Evolutionary conservation across 495 filamentous ascomycete species (phyloP).

Genomic region (Aspergillus avenaceus): DNA sequence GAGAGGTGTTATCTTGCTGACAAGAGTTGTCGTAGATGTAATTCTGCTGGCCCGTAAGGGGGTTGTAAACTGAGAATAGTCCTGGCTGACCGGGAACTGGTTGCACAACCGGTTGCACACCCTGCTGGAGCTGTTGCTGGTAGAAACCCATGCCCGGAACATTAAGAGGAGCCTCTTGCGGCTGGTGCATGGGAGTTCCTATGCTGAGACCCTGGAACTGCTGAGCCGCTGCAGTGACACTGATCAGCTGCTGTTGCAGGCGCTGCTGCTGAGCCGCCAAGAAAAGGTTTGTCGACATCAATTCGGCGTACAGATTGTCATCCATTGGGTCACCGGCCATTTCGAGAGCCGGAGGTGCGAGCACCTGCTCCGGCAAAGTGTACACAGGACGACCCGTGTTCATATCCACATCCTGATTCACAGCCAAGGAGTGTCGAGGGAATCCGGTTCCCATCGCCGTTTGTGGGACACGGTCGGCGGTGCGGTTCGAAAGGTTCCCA

Average conservation of each 20-base stretch:
- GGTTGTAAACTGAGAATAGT: slow-evolving; percentile 79
- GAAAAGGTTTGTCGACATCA: slow-evolving; percentile 80
- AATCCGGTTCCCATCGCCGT: slow-evolving; percentile 60
- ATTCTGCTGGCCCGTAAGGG: slow-evolving; percentile 72
- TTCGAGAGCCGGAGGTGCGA: slow-evolving; percentile 77
- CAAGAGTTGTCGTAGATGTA: slow-evolving; percentile 59
- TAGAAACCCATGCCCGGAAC: slow-evolving; percentile 53
- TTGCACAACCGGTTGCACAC: slow-evolving; percentile 65
- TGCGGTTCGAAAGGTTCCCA: slow-evolving; percentile 32
- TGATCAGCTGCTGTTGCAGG: slow-evolving; percentile 61
- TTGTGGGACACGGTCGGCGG: slow-evolving; percentile 52
- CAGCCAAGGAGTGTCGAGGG: slow-evolving; percentile 44
- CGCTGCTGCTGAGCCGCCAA: slow-evolving; percentile 85
- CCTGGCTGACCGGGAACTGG: slow-evolving; percentile 67
- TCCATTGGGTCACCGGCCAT: slow-evolving; percentile 69
- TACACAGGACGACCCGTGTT: slow-evolving; percentile 55
- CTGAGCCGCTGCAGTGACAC: slow-evolving; percentile 56
- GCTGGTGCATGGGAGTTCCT: slow-evolving; percentile 31
- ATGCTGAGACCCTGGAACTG: slow-evolving; percentile 76
- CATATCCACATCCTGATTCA: slow-evolving; percentile 37
- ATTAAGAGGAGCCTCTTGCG: slow-evolving; percentile 28
- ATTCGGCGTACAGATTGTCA: slow-evolving; percentile 74
- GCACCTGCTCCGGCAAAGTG: slow-evolving; percentile 73
- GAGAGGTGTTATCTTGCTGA: slow-evolving; percentile 30
- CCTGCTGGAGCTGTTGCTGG: slow-evolving; percentile 68